Percentiles rank a stretch among this genome's conserved stretches.
Evolutionary conservation across 805 yeast species (phyloP).

Genomic region (Saccharomyces jurei): DNA sequence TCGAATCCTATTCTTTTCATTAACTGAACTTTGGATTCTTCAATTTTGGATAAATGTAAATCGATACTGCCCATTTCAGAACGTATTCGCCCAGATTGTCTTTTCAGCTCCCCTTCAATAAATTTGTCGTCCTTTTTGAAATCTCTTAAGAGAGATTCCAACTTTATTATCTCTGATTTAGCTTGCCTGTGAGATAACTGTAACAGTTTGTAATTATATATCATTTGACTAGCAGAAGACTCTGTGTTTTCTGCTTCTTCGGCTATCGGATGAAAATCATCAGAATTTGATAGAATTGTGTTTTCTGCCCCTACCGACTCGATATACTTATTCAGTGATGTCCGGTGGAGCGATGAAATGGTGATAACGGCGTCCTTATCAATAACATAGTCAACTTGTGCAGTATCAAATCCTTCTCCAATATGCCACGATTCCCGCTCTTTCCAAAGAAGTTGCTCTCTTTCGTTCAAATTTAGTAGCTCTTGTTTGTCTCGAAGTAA

Average conservation of each 20-base stretch:
- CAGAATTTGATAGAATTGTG: constrained; percentile 11
- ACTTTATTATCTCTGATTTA: constrained; percentile 13
- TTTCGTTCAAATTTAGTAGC: constrained; percentile 7
- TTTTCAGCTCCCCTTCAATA: constrained; percentile 16
- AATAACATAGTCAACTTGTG: background rate
- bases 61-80: constrained; percentile 8
- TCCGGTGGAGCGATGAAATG: constrained; percentile 14
- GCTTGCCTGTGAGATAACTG: constrained; percentile 6
- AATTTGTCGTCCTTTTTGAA: constrained; percentile 21
- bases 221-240: background rate
- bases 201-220: constrained; percentile 9
- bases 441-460: constrained; percentile 6
- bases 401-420: background rate
- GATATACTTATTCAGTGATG: constrained; percentile 17
- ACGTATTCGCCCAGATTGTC: constrained; percentile 10
- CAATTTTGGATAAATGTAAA: constrained; percentile 9
- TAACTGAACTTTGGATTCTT: constrained; percentile 9
- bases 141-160: constrained; percentile 16
- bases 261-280: background rate
- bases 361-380: constrained; percentile 1
- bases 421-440: constrained; percentile 7
- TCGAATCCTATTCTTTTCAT: constrained; percentile 14
- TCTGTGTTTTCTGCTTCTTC: background rate
- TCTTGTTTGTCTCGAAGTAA: constrained; percentile 8
- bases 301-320: constrained; percentile 19